phyloP scores from a whole-genome alignment of 2,329 filamentous ascomycete species.

The Tolypocladium guangdongense region DNA sequence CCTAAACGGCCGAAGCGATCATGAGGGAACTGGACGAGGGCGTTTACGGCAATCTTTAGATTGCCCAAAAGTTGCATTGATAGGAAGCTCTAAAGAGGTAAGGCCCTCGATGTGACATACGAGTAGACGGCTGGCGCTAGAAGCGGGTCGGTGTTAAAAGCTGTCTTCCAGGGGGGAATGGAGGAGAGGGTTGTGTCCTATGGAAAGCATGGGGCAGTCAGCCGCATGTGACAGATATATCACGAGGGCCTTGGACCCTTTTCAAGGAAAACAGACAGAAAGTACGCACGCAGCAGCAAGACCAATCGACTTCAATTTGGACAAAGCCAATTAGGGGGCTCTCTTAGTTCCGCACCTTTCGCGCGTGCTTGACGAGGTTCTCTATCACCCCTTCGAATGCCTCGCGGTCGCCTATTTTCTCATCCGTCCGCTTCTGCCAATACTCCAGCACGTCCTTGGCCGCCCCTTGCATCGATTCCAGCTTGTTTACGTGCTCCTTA shows the following conservation, averaged over 20 bases:
- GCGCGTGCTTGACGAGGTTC: conserved; percentile 84
- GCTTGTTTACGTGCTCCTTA: conserved; percentile 53
- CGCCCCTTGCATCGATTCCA: conserved; percentile 58
- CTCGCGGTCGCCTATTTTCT: conserved; percentile 81
- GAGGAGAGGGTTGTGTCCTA: not conserved
- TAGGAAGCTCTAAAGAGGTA: not conserved
- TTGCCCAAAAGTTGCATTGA: not conserved
- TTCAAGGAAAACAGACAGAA: not conserved
- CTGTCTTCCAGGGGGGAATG: not conserved
- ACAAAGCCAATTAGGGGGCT: not conserved
- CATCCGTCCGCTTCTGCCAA: conserved; percentile 78
- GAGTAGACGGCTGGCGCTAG: conserved; percentile 1
- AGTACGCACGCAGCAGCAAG: conserved; percentile 7
- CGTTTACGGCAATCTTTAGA: not conserved
- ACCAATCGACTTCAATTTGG: conserved; percentile 11
- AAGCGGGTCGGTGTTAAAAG: not conserved
- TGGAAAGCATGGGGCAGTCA: not conserved
- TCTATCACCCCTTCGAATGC: conserved; percentile 95
- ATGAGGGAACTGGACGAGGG: not conserved
- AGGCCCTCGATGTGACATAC: not conserved
- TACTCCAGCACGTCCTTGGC: conserved; percentile 74
- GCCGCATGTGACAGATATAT: not conserved
- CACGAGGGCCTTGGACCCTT: not conserved
- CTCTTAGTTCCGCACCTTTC: conserved; percentile 65
- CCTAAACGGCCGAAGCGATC: conserved; percentile 16